These are phyloP conservation scores for Carallia pectinifolia DNA, from an alignment of 345 rosid genomes.

Conservation along the genomic window DNA sequence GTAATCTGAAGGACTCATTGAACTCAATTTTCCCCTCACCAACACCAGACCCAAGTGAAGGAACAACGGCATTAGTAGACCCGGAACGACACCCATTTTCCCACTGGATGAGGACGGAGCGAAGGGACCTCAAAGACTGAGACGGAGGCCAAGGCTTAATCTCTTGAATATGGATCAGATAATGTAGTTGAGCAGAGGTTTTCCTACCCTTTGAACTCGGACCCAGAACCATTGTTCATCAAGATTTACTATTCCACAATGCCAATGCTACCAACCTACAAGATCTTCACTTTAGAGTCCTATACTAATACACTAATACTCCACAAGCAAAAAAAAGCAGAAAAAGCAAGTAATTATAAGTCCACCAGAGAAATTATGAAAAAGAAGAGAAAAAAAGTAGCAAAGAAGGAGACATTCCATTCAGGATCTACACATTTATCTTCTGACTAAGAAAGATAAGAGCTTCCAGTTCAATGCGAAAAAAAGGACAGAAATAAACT, in stretches of 20 bases:
- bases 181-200: slow-evolving; percentile 54
- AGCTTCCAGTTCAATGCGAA: too few relatives aligned
- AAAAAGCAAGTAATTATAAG: not conserved
- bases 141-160: slow-evolving; percentile 99
- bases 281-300: slow-evolving; percentile 16
- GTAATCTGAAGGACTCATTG: slow-evolving; percentile 71
- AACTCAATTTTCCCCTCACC: slow-evolving; percentile 89
- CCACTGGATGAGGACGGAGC: slow-evolving; percentile 87
- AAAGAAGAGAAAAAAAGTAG: not conserved
- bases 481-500: not conserved
- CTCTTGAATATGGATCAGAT: slow-evolving; percentile 68
- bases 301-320: not conserved
- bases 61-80: slow-evolving; percentile 60
- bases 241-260: slow-evolving; percentile 13
- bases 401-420: not conserved
- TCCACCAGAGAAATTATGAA: not conserved
- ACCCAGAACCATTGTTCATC: slow-evolving; percentile 63
- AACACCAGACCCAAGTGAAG: slow-evolving; percentile 66
- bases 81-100: slow-evolving; percentile 81
- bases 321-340: not conserved
- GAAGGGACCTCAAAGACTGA: slow-evolving; percentile 76
- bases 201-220: slow-evolving; percentile 55
- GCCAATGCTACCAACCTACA: not conserved
- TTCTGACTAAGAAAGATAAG: too few relatives aligned
- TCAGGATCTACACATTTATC: too few relatives aligned